Conservation (phyloP, 148 eudicot species). For the Rhododendron ferrugineum region DNA sequence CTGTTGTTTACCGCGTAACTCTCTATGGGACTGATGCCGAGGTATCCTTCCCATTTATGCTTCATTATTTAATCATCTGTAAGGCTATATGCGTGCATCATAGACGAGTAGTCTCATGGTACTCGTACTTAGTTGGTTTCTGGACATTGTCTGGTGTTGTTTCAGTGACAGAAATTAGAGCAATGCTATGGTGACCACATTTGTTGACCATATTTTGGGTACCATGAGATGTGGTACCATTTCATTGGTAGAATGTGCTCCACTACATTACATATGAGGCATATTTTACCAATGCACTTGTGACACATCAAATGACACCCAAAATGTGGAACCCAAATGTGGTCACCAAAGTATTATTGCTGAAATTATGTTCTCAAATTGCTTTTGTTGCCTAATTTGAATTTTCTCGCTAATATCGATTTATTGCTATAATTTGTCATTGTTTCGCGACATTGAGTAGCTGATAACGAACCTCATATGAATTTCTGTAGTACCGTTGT, state of each 20-base stretch:
- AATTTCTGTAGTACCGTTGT: background rate
- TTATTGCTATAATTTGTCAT: background rate
- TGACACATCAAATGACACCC: background rate
- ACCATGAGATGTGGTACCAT: background rate
- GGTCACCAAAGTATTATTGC: background rate
- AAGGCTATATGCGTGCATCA: background rate
- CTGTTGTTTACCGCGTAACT: conserved; percentile 74
- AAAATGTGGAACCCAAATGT: no score
- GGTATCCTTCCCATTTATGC: conserved; percentile 11
- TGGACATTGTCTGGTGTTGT: background rate
- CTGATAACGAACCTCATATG: background rate
- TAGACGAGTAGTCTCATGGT: background rate
- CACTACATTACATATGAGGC: background rate
- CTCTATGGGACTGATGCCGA: conserved; percentile 14
- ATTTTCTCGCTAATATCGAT: background rate
- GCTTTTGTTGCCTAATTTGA: background rate
- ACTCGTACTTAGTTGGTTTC: background rate
- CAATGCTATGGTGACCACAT: background rate
- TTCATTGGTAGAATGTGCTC: background rate
- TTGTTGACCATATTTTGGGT: background rate
- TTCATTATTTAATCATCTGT: background rate
- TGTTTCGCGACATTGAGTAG: background rate
- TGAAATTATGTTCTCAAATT: background rate
- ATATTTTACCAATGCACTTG: background rate
- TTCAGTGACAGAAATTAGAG: background rate